These are phyloP conservation scores for Austroboletus novae-zelandiae DNA, from an alignment of 1,284 basidiomycete species.

Conservation along the genomic window DNA sequence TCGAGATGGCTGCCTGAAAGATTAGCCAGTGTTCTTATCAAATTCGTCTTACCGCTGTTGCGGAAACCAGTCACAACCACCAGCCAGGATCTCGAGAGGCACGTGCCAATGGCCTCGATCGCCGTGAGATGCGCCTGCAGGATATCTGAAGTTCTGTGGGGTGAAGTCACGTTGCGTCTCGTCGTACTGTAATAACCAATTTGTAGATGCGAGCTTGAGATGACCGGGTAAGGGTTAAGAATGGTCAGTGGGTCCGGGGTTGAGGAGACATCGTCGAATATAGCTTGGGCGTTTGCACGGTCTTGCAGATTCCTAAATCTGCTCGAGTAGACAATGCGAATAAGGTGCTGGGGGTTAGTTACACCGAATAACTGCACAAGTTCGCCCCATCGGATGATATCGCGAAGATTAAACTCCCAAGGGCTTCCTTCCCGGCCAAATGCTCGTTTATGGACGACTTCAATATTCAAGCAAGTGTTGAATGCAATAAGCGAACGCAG, in stretches of 20 bases:
- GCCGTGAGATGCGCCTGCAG: constrained; percentile 65
- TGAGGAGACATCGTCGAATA: constrained; percentile 68
- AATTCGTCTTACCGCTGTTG: constrained; percentile 78
- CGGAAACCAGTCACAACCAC: constrained; percentile 82
- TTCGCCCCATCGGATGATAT: constrained; percentile 89
- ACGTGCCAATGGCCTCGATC: constrained; percentile 76
- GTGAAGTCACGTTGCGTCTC: constrained; percentile 45
- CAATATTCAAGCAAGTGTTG: constrained; percentile 73
- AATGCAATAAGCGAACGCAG: constrained; percentile 83
- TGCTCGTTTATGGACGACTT: constrained; percentile 61
- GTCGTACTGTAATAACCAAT: constrained; percentile 65
- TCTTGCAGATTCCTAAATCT: constrained; percentile 82
- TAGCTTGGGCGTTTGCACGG: constrained; percentile 51
- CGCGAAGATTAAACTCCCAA: constrained; percentile 99
- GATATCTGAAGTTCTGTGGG: constrained; percentile 46
- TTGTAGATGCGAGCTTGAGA: constrained; percentile 62
- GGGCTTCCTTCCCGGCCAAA: constrained; percentile 88
- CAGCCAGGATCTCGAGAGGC: constrained; percentile 82
- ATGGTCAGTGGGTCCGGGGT: constrained; percentile 20
- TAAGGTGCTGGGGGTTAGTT: constrained; percentile 40
- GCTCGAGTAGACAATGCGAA: constrained; percentile 77
- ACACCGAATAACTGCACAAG: constrained; percentile 46
- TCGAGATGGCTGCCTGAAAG: constrained; percentile 68
- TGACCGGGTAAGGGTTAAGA: constrained; percentile 28
- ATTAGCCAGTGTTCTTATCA: constrained; percentile 73